Evolutionary conservation across 2,329 filamentous ascomycete species (phyloP).

Genomic region (Talaromyces sp.): DNA sequence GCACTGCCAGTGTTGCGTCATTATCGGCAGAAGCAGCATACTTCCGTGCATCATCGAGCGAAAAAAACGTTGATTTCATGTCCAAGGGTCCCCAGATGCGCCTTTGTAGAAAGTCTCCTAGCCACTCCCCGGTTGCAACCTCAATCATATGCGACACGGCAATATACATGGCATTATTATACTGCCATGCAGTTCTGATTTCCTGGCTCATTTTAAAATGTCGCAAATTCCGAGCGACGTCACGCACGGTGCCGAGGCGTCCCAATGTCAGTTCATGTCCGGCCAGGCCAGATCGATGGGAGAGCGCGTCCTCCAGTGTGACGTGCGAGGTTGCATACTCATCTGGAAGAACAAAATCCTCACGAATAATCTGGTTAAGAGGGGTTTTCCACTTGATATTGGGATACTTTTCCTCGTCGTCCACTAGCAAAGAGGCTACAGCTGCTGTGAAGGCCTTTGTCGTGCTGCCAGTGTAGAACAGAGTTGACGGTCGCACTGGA

Average conservation of each 20-base stretch:
- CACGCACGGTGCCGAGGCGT: slow-evolving; percentile 23
- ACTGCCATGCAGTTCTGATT: slow-evolving; percentile 42
- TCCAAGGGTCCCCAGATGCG: slow-evolving; percentile 36
- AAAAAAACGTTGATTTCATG: slow-evolving; percentile 38
- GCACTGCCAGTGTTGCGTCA: slow-evolving; percentile 16
- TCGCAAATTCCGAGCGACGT: slow-evolving; percentile 38
- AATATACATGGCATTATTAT: slow-evolving; percentile 52
- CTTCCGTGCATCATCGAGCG: slow-evolving; percentile 24
- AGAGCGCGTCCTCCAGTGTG: slow-evolving; percentile 29
- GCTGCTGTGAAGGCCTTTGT: slow-evolving; percentile 53
- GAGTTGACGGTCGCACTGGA: slow-evolving; percentile 35
- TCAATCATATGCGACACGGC: slow-evolving; percentile 45
- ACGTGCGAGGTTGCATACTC: slow-evolving; percentile 20
- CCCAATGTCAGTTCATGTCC: slow-evolving; percentile 16
- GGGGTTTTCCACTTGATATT: slow-evolving; percentile 16
- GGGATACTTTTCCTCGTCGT: slow-evolving; percentile 20
- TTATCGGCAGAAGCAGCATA: not conserved
- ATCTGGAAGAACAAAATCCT: slow-evolving; percentile 30
- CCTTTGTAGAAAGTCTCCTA: slow-evolving; percentile 27
- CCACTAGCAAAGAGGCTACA: slow-evolving; percentile 40
- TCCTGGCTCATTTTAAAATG: slow-evolving; percentile 38
- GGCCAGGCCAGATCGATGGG: slow-evolving; percentile 30
- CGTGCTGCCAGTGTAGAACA: slow-evolving; percentile 52
- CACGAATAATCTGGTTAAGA: slow-evolving; percentile 13
- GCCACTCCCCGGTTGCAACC: slow-evolving; percentile 31